A percentile compares a stretch with the other conserved stretches of the same genome.
phyloP scores from a whole-genome alignment of 164 flowering plant genomes.

The Houttuynia cordata region DNA sequence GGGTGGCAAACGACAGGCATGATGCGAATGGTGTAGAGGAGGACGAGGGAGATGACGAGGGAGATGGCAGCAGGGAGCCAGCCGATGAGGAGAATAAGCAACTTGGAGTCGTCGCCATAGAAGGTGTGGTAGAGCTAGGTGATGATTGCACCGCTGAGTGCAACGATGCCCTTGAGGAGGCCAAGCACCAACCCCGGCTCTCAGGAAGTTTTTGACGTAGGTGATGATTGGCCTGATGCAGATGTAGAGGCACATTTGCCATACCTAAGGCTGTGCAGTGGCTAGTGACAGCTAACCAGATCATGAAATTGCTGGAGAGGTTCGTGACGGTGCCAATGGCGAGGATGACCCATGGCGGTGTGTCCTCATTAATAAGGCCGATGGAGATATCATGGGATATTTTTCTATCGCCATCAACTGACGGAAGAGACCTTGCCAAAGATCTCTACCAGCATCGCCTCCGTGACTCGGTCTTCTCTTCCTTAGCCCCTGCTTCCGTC shows the following conservation, averaged over 20 bases:
- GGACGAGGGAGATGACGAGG: too few relatives aligned
- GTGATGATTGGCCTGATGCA: slow-evolving; percentile 50
- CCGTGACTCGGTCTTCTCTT: too few relatives aligned
- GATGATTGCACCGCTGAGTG: slow-evolving; percentile 58
- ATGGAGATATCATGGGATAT: too few relatives aligned
- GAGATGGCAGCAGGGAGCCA: slow-evolving; percentile 28
- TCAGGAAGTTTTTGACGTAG: slow-evolving; percentile 57
- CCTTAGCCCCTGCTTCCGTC: too few relatives aligned
- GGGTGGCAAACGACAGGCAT: slow-evolving; percentile 16
- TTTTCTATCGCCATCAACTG: too few relatives aligned
- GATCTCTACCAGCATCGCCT: too few relatives aligned
- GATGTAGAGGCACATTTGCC: slow-evolving; percentile 64
- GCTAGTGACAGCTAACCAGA: slow-evolving; percentile 48
- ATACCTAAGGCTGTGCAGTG: slow-evolving; percentile 28
- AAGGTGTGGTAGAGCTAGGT: slow-evolving; percentile 46
- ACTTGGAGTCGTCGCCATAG: slow-evolving; percentile 21
- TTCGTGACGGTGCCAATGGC: slow-evolving; percentile 37
- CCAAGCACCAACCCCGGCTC: slow-evolving; percentile 51
- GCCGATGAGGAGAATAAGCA: slow-evolving; percentile 20
- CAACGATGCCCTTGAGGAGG: slow-evolving; percentile 47
- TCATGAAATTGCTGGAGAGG: slow-evolving; percentile 49
- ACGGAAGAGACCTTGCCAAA: too few relatives aligned
- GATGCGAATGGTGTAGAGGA: slow-evolving; percentile 17
- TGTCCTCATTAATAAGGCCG: too few relatives aligned
- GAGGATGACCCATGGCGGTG: slow-evolving; percentile 54